Conservation (phyloP, 2,329 filamentous ascomycete species). For the Aspergillus udagawae region DNA sequence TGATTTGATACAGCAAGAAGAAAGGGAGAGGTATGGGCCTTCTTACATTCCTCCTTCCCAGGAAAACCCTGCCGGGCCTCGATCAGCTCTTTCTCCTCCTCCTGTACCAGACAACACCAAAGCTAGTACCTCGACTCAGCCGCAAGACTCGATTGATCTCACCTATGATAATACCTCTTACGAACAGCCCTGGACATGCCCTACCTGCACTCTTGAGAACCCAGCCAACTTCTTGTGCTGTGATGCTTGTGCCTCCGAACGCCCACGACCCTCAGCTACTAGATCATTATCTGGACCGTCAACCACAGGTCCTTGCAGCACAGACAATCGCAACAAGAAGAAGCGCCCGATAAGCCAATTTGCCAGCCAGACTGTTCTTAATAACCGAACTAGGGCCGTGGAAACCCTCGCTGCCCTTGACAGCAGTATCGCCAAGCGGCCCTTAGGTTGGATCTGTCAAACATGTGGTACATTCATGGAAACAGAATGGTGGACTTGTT, state of each 20-base stretch:
- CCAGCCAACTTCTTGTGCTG: constrained; percentile 57
- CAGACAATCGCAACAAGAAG: constrained; percentile 13
- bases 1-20: constrained; percentile 81
- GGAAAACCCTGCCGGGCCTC: constrained; percentile 49
- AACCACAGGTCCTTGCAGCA: not conserved
- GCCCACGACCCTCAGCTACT: constrained; percentile 36
- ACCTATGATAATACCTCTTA: constrained; percentile 28
- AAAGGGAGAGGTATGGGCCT: constrained; percentile 56
- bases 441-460: constrained; percentile 57
- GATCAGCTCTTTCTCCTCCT: constrained; percentile 35
- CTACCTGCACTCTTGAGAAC: constrained; percentile 60
- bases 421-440: constrained; percentile 41
- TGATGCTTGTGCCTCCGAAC: constrained; percentile 57
- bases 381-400: constrained; percentile 28
- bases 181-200: constrained; percentile 53
- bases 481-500: constrained; percentile 62
- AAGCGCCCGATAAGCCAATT: constrained; percentile 19
- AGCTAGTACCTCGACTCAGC: constrained; percentile 16
- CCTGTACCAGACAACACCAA: constrained; percentile 28
- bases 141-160: constrained; percentile 11
- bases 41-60: constrained; percentile 52
- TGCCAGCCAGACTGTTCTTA: constrained; percentile 20
- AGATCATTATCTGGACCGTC: constrained; percentile 10
- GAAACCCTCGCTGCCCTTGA: constrained; percentile 38
- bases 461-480: constrained; percentile 61